phyloP scores from a whole-genome alignment of 2,329 filamentous ascomycete species.

The Aureobasidium lini region DNA sequence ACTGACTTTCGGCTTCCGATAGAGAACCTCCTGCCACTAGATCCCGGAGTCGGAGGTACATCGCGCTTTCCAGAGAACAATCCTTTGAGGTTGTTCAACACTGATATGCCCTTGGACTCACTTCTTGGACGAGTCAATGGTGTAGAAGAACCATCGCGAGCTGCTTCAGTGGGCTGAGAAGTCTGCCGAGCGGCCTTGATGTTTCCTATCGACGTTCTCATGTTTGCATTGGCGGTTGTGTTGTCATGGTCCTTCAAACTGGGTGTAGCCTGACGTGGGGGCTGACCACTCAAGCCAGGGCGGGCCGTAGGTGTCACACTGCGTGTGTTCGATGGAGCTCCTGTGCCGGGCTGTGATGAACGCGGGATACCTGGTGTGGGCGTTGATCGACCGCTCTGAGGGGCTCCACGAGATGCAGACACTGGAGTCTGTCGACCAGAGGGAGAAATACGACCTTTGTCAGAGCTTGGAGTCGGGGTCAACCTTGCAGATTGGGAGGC shows the following conservation, averaged over 20 bases:
- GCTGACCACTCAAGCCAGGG: not conserved
- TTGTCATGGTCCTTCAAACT: not conserved
- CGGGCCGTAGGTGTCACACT: not conserved
- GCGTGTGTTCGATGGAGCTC: not conserved
- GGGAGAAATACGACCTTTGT: not conserved
- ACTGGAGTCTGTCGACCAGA: not conserved
- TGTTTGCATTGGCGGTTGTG: not conserved
- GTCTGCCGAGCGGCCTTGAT: not conserved
- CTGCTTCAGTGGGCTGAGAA: not conserved
- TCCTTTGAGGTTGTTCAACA: conserved; percentile 25
- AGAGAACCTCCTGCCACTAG: conserved; percentile 1
- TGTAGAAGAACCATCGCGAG: not conserved
- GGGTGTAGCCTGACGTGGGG: no score
- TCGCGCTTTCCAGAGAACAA: conserved; percentile 24
- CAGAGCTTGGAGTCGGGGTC: not conserved
- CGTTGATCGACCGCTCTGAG: not conserved
- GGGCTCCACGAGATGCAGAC: not conserved
- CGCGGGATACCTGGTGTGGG: not conserved
- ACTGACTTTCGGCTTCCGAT: not conserved
- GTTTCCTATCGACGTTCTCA: not conserved
- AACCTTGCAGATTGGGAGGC: not conserved
- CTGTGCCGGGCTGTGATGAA: not conserved
- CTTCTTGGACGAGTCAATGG: conserved; percentile 16
- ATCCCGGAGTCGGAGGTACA: conserved; percentile 8
- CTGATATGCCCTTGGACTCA: conserved; percentile 22